Conservation (phyloP, 2,329 filamentous ascomycete genomes). For the Aspergillus sp. region DNA sequence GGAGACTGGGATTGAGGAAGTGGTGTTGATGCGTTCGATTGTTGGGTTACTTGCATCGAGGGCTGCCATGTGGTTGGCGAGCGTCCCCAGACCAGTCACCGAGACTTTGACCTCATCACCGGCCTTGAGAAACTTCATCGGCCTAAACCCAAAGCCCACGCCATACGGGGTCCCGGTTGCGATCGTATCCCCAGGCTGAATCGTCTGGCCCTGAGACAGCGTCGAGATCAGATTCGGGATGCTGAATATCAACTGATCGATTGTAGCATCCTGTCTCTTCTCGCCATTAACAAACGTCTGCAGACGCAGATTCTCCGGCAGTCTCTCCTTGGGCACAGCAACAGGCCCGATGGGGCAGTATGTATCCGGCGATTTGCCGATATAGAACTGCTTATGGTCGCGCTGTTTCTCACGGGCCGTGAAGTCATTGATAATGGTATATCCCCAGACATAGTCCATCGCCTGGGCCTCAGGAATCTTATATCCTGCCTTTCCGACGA, state of each 20-base stretch:
- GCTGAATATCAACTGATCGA: constrained; percentile 52
- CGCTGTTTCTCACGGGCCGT: constrained; percentile 55
- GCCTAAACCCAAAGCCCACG: constrained; percentile 46
- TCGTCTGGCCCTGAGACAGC: constrained; percentile 51
- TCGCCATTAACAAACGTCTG: constrained; percentile 53
- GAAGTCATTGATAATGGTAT: constrained; percentile 59
- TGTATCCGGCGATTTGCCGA: constrained; percentile 57
- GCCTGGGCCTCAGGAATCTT: constrained; percentile 47
- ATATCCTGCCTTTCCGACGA: constrained; percentile 53
- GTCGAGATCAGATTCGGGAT: constrained; percentile 50
- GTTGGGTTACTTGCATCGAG: constrained; percentile 26
- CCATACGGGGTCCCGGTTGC: constrained; percentile 45
- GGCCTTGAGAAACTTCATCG: constrained; percentile 43
- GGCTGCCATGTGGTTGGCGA: constrained; percentile 43
- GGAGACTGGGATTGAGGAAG: constrained; percentile 27
- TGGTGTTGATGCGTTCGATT: constrained; percentile 18
- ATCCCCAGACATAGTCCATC: constrained; percentile 56
- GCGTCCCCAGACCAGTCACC: constrained; percentile 43
- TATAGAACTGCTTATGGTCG: constrained; percentile 62
- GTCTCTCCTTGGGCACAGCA: constrained; percentile 48
- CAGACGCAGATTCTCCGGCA: constrained; percentile 44
- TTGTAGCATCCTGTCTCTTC: constrained; percentile 50
- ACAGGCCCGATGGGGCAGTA: constrained; percentile 59
- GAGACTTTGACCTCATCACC: constrained; percentile 46
- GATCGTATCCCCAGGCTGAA: constrained; percentile 53